These are phyloP conservation scores for Plasmodium inui DNA, from an alignment of 169 alveolate genomes.

Conservation along the genomic window DNA sequence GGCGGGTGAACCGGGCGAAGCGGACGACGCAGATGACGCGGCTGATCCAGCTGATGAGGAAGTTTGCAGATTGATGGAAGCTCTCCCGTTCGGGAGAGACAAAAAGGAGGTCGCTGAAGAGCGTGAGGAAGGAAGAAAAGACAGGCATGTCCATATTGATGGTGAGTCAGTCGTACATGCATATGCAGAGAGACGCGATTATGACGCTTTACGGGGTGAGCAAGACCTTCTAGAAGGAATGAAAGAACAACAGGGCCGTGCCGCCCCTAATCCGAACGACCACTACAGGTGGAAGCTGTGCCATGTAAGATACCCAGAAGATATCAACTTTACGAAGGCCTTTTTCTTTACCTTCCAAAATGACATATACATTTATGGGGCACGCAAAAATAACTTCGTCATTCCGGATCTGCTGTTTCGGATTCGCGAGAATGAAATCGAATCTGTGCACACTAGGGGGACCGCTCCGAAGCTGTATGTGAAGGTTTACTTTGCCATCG, in stretches of 20 bases:
- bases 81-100: neutral
- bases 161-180: neutral
- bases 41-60: neutral
- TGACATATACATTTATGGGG: slow-evolving; percentile 42
- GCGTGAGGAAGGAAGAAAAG: neutral
- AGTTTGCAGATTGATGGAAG: neutral
- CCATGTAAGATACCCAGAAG: slow-evolving; percentile 16
- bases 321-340: slow-evolving; percentile 23
- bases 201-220: neutral
- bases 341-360: slow-evolving; percentile 31
- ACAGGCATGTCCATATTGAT: neutral
- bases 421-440: slow-evolving; percentile 11
- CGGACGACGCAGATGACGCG: neutral
- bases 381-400: slow-evolving; percentile 20
- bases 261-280: neutral
- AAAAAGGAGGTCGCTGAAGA: neutral
- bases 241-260: neutral
- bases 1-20: neutral
- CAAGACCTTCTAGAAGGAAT: neutral
- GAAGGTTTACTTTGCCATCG: slow-evolving; percentile 13
- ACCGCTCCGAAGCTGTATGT: slow-evolving; percentile 12
- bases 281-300: slow-evolving; percentile 19
- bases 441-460: slow-evolving; percentile 15
- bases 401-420: slow-evolving; percentile 19
- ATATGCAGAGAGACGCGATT: neutral